Base-by-base conservation (phyloP, 2,329 filamentous ascomycete species). In the Cercospora citrullina region DNA sequence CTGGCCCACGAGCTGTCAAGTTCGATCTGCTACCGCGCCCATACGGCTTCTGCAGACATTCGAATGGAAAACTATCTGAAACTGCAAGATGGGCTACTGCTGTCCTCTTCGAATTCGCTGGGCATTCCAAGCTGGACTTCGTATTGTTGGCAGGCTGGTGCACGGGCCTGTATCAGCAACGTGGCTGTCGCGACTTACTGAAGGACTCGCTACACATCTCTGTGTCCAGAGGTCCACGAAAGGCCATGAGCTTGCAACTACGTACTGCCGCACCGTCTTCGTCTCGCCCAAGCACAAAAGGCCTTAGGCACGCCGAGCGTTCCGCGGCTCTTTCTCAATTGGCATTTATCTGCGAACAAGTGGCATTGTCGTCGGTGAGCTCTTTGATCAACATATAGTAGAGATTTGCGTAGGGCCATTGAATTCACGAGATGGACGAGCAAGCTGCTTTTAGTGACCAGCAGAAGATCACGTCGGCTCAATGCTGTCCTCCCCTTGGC, bases 111-210 rank as follows among this genome's bases (percentile, higher is more conserved):
- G 23, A 14, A 58, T 18, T 9, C 14, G 14, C 14, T 28, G 14
- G 14, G 18, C 53, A 28, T 58, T 58, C 53, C 26, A 18, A 58
- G 26, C 31, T 30, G 26, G 53, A 33, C 30, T 28, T 58, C 53
- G 53, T 18, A 21, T 57, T 31, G 28, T 28, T 28, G 36, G 3
- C 36, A n/a, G 36, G 2, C n/a, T 14, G 21, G 21, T 10, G n/a
- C 82, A 79, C 69, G 81, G 81, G 8, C 74, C 74, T 5, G 73
- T 70, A 51, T 82, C 81, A 6, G 83, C 81, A 0, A 79, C 81
- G 4, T 84, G 82, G 81, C 76, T 84, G 77, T 55, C 77, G 72
- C 30, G 80, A 82, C 74, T 75, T 81, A 7, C 64, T 68, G 68
- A 70, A 16, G 79, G 76, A 59, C 75, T 75, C 69, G 74, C 72